Evolutionary conservation across 768 basidiomycete species (phyloP), one percentile per base, ranked within the genome.

Genomic region (Mycena leptocephala): DNA sequence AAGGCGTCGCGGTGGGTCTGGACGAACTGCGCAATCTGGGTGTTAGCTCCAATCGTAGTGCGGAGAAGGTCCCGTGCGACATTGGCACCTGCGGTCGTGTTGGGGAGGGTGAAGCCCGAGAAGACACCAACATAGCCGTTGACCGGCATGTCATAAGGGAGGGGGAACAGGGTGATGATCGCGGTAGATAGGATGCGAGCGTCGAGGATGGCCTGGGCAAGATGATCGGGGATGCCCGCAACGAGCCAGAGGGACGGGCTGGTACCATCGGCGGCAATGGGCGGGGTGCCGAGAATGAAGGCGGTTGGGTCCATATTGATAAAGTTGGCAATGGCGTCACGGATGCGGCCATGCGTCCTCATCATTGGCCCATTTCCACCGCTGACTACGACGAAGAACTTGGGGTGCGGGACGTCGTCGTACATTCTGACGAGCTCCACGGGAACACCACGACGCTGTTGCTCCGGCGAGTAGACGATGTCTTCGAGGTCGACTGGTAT

Each of bases 71-170:
- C 30, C 5, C 30, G 3, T 14, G 55, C 55, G 14, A 2, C 0
- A 13, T 30, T 11, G 3, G 55, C 55, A 18, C 55, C 58, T 0
- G 2, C 28, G 16, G 2, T 5, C 7, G 43, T n/a, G 20, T 32
- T n/a, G 16, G 41, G 69, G 32, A 70, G 30, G 58, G 69, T 70
- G 39, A 70, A 32, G 32, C 69, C 58, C n/a, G n/a, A n/a, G n/a
- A n/a, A n/a, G n/a, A n/a, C n/a, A n/a, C n/a, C n/a, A n/a, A n/a
- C n/a, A n/a, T n/a, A n/a, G n/a, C n/a, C n/a, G n/a, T n/a, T n/a
- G n/a, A n/a, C n/a, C n/a, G n/a, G n/a, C n/a, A n/a, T n/a, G n/a
- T n/a, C n/a, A n/a, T n/a, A n/a, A n/a, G n/a, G n/a, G n/a, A n/a
- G n/a, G n/a, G n/a, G n/a, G n/a, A n/a, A n/a, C n/a, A n/a, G n/a